Evolutionary conservation across 352 stramenopile genomes (phyloP), one percentile per base, ranked within the genome.

Genomic region (Phytophthora uliginosa): DNA sequence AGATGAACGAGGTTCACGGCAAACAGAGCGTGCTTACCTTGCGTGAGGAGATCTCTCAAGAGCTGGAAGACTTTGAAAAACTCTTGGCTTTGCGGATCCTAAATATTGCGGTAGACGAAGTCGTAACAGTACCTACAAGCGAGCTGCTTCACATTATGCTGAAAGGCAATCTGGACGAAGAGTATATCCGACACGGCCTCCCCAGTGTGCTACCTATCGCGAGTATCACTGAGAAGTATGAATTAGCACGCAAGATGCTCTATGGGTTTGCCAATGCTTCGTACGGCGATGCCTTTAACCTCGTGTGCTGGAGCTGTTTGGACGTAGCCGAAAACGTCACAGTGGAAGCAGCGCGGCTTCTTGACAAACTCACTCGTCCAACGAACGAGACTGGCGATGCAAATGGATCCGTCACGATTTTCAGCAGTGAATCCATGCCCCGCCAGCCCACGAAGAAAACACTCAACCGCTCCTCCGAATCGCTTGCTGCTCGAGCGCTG

Each of bases 241-340:
- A 79, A 2, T 69, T 95, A 15, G 80, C 79, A 0, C 63, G 71
- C 1, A 89, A 85, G 54, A 82, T 94, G 66, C 65, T 92, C 0
- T 52, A 57, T 4, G 80, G 74, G 15, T 94, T 89, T 57, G 85
- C 84, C 12, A 84, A 89, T 34, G 57, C 70, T 0, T 60, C 70
- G 17, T 91, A 92, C 36, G 88, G 85, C 1, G 78, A 92, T 15
- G 82, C 82, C 4, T 77, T 91, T 60, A 90, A 85, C 61, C 33
- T 72, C n/a, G 86, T 93, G 36, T 92, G 84, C 75, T 88, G 77
- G 82, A 94, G 86, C 51, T 93, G 85, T 59, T 72, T 94, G 52
- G 86, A 95, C 59, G 76, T 79, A 18, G 73, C 82, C 3, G 88
- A 93, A 59, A 85, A 82, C 59, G 82, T 92, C 42, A 91, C 83